Evolutionary conservation across 352 stramenopile species (phyloP).

Genomic region (Labyrinthula sp.): DNA sequence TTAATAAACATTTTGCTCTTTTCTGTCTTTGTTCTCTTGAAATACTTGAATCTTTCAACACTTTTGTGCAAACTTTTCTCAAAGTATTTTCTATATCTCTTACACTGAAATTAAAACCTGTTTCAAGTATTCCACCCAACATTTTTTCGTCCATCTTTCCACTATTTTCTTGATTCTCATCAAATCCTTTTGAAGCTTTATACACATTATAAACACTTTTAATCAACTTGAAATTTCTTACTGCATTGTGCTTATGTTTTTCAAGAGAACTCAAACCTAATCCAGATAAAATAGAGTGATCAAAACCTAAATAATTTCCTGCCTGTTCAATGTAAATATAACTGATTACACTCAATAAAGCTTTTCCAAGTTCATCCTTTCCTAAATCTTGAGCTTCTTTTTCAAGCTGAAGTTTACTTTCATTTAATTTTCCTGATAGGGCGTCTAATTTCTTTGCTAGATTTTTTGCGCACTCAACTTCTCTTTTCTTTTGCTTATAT

Average conservation of each 20-base stretch:
- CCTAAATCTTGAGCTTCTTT: conserved; percentile 31
- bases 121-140: conserved; percentile 33
- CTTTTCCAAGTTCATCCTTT: conserved; percentile 30
- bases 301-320: conserved; percentile 30
- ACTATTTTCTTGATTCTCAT: conserved; percentile 27
- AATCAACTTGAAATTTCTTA: conserved; percentile 29
- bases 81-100: conserved; percentile 34
- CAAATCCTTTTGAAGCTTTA: conserved; percentile 29
- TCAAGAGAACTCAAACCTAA: conserved; percentile 27
- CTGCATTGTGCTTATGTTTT: conserved; percentile 21
- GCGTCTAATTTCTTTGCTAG: conserved; percentile 21
- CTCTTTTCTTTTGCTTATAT: conserved; percentile 28
- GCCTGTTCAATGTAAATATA: conserved; percentile 33
- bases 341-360: conserved; percentile 31
- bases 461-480: conserved; percentile 28
- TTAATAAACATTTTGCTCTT: conserved; percentile 25
- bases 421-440: conserved; percentile 15
- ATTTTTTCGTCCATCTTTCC: conserved; percentile 14
- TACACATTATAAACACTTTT: conserved; percentile 19
- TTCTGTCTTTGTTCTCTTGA: conserved; percentile 5
- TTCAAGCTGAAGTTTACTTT: conserved; percentile 31
- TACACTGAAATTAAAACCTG: conserved; percentile 32
- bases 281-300: conserved; percentile 25
- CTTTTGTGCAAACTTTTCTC: conserved; percentile 31
- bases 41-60: conserved; percentile 32